These are phyloP conservation scores for Crithidia fasciculata DNA, from an alignment of 208 protist species.

Conservation along the genomic window DNA sequence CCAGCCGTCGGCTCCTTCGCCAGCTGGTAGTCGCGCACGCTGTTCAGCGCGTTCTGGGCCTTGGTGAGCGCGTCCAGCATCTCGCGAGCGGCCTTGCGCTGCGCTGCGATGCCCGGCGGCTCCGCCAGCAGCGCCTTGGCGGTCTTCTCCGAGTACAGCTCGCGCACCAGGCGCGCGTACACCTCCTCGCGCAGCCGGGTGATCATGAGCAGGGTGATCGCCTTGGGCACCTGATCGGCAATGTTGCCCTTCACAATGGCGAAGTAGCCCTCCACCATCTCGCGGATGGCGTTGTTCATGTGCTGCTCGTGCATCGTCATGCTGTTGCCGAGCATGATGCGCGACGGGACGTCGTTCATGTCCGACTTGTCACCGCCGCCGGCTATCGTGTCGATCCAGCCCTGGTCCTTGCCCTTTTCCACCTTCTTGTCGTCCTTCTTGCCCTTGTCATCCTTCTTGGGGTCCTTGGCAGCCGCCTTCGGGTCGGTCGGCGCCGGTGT, in stretches of 20 bases:
- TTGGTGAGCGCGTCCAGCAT: conserved; percentile 92
- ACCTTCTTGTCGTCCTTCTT: conserved; percentile 49
- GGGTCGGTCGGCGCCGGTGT: conserved; percentile 10
- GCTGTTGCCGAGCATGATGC: conserved; percentile 76
- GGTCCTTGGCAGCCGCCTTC: conserved; percentile 20
- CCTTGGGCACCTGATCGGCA: conserved; percentile 97
- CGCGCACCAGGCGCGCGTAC: conserved; percentile 94
- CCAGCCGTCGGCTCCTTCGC: conserved; percentile 11
- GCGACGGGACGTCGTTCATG: conserved; percentile 81
- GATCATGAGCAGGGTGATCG: conserved; percentile 98
- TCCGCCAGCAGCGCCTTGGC: conserved; percentile 95
- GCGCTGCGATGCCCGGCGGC: conserved; percentile 78
- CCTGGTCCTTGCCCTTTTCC: conserved; percentile 60
- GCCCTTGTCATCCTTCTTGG: conserved; percentile 38
- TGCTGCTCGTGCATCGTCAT: conserved; percentile 80
- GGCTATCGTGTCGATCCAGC: conserved; percentile 43
- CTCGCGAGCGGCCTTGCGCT: conserved; percentile 89
- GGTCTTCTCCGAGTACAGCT: conserved; percentile 94
- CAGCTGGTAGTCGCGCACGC: conserved; percentile 79
- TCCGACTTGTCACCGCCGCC: conserved; percentile 32
- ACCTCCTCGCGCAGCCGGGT: conserved; percentile 91
- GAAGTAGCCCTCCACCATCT: conserved; percentile 94
- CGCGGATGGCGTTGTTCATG: conserved; percentile 85
- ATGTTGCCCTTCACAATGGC: conserved; percentile 92
- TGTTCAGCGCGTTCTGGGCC: conserved; percentile 85